Evolutionary conservation across 495 filamentous ascomycete genomes (phyloP).

Genomic region (Xylaria palmicola): DNA sequence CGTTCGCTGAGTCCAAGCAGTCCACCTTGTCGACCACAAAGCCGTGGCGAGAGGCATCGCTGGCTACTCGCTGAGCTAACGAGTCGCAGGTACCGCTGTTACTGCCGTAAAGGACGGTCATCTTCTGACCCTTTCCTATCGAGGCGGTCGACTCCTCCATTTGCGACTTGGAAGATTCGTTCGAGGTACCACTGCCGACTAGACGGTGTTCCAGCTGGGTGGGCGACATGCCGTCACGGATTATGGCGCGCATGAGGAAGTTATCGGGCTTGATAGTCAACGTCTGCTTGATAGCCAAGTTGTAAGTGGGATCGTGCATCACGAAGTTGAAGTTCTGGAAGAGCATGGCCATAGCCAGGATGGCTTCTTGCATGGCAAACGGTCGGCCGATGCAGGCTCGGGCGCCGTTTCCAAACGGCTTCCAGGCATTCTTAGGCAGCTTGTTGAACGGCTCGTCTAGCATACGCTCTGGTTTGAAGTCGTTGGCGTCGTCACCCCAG

Average conservation of each 20-base stretch:
- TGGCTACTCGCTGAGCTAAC: constrained; percentile 62
- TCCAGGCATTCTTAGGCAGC: constrained; percentile 56
- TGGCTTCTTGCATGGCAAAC: constrained; percentile 64
- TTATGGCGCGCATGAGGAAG: constrained; percentile 65
- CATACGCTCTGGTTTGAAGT: constrained; percentile 65
- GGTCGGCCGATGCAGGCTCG: constrained; percentile 53
- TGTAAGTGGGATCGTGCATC: constrained; percentile 57
- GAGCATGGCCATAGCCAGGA: constrained; percentile 54
- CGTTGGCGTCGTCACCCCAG: constrained; percentile 53
- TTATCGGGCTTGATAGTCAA: constrained; percentile 75
- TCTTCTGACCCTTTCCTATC: constrained; percentile 28
- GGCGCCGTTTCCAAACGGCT: constrained; percentile 59
- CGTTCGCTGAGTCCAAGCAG: constrained; percentile 60
- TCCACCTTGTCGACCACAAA: constrained; percentile 55
- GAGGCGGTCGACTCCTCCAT: constrained; percentile 7
- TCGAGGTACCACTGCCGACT: constrained; percentile 11
- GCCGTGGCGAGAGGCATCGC: constrained; percentile 57
- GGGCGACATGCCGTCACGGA: constrained; percentile 58
- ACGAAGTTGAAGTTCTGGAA: constrained; percentile 64
- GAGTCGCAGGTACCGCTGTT: constrained; percentile 77
- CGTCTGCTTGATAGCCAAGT: constrained; percentile 66
- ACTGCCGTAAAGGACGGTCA: constrained; percentile 70
- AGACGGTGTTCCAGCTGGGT: constrained; percentile 57
- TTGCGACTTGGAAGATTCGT: background rate
- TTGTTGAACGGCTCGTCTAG: constrained; percentile 60